These are phyloP conservation scores for Gelatoporia subvermispora DNA, from an alignment of 768 basidiomycete species.

Conservation along the genomic window DNA sequence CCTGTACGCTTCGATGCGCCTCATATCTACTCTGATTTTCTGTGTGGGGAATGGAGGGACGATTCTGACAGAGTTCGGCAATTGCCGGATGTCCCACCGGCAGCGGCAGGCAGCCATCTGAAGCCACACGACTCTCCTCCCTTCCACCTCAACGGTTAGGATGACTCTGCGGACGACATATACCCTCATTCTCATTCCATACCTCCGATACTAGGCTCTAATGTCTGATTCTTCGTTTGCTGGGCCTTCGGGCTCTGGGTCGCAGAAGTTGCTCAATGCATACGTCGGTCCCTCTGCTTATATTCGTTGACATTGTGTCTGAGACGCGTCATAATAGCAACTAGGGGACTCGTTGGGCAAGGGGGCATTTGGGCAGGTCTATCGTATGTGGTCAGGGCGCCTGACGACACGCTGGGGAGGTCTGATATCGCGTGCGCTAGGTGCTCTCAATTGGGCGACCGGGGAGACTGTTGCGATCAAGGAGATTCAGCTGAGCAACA, in stretches of 20 bases:
- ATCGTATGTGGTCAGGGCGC: slow-evolving; percentile 54
- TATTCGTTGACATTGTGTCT: background rate
- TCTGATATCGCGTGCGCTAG: slow-evolving; percentile 31
- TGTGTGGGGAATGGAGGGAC: no score
- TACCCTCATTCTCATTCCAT: no score
- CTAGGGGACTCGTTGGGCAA: slow-evolving; percentile 94
- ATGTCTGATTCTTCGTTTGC: no score
- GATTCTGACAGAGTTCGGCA: no score
- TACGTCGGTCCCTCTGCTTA: slow-evolving; percentile 19
- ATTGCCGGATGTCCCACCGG: no score
- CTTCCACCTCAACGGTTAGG: no score
- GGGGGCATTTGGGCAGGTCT: slow-evolving; percentile 96
- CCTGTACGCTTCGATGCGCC: no score
- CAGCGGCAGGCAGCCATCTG: no score
- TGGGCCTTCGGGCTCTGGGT: slow-evolving; percentile 10
- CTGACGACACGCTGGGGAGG: background rate
- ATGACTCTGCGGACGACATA: no score
- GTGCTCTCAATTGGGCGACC: slow-evolving; percentile 90
- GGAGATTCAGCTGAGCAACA: slow-evolving; percentile 92
- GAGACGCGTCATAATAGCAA: slow-evolving; percentile 53
- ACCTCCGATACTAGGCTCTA: no score
- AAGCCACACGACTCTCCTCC: no score
- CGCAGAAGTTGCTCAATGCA: slow-evolving; percentile 25
- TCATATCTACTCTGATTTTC: no score
- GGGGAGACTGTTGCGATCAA: slow-evolving; percentile 99